phyloP scores from a whole-genome alignment of 345 rosid species.

The Eutrema heterophyllum region DNA sequence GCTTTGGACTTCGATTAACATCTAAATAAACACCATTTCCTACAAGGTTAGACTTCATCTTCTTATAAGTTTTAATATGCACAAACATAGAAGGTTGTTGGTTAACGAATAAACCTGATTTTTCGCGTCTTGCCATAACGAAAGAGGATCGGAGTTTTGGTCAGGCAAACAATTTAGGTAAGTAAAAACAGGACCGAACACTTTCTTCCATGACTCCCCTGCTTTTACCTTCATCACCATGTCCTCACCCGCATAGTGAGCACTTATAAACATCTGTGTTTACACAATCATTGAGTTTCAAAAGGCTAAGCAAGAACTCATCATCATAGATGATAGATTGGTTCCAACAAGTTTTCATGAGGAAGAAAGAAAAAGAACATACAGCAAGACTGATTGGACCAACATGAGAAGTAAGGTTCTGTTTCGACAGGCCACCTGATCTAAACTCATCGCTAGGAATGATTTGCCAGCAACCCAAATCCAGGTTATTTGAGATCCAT shows the following conservation, averaged over 20 bases:
- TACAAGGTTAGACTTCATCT: neutral
- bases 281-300: neutral
- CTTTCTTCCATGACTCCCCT: slow-evolving; percentile 90
- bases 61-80: neutral
- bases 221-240: slow-evolving; percentile 55
- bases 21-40: slow-evolving; percentile 32
- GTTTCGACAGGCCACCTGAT: slow-evolving; percentile 59
- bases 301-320: neutral
- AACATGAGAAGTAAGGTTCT: slow-evolving; percentile 65
- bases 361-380: slow-evolving; percentile 3
- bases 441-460: slow-evolving; percentile 67
- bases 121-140: slow-evolving; percentile 81
- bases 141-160: slow-evolving; percentile 33
- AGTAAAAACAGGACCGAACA: slow-evolving; percentile 76
- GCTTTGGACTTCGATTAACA: slow-evolving; percentile 49
- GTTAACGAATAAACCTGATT: slow-evolving; percentile 43
- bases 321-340: neutral
- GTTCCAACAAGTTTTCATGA: neutral
- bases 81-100: neutral
- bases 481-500: slow-evolving; percentile 55
- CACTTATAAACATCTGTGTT: slow-evolving; percentile 77
- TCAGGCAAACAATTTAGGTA: slow-evolving; percentile 47
- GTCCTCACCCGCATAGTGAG: slow-evolving; percentile 82
- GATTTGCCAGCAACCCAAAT: slow-evolving; percentile 73
- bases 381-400: slow-evolving; percentile 53